Evolutionary conservation across 1,284 basidiomycete species (phyloP).

Genomic region (Xerocomus cyaneibrunnescens): DNA sequence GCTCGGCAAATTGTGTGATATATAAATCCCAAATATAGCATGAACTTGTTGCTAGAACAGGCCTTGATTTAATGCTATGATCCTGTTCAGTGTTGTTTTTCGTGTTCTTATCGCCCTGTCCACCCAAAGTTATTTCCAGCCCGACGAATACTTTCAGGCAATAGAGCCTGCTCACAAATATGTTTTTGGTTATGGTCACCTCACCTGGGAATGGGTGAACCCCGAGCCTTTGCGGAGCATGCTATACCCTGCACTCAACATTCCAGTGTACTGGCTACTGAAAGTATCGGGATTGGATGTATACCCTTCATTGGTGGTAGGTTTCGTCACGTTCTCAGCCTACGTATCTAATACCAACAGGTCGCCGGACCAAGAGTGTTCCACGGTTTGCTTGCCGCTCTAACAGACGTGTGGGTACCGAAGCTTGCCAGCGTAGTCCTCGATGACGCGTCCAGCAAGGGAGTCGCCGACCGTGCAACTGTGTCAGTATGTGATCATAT

Average conservation of each 20-base stretch:
- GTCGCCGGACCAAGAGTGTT: slow-evolving; percentile 72
- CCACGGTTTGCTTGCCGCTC: slow-evolving; percentile 78
- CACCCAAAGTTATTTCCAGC: slow-evolving; percentile 92
- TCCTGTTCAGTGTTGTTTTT: slow-evolving; percentile 41
- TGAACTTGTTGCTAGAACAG: neutral
- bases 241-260: slow-evolving; percentile 74
- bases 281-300: slow-evolving; percentile 43
- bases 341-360: slow-evolving; percentile 37
- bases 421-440: slow-evolving; percentile 61
- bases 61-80: slow-evolving; percentile 6
- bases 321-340: slow-evolving; percentile 4
- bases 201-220: slow-evolving; percentile 96
- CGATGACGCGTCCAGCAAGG: slow-evolving; percentile 49
- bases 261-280: slow-evolving; percentile 75
- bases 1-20: neutral
- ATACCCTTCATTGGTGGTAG: slow-evolving; percentile 31
- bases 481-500: slow-evolving; percentile 56
- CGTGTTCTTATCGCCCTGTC: slow-evolving; percentile 63
- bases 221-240: slow-evolving; percentile 69
- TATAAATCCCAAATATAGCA: neutral
- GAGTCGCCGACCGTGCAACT: slow-evolving; percentile 35
- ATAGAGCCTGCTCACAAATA: slow-evolving; percentile 88
- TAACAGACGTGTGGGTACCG: slow-evolving; percentile 78
- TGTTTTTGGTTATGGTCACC: slow-evolving; percentile 89
- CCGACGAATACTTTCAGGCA: slow-evolving; percentile 97